A percentile compares a stretch with the other conserved stretches of the same genome.
Conservation (phyloP, 768 basidiomycete genomes). For the Rhodotorula taiwanensis region DNA sequence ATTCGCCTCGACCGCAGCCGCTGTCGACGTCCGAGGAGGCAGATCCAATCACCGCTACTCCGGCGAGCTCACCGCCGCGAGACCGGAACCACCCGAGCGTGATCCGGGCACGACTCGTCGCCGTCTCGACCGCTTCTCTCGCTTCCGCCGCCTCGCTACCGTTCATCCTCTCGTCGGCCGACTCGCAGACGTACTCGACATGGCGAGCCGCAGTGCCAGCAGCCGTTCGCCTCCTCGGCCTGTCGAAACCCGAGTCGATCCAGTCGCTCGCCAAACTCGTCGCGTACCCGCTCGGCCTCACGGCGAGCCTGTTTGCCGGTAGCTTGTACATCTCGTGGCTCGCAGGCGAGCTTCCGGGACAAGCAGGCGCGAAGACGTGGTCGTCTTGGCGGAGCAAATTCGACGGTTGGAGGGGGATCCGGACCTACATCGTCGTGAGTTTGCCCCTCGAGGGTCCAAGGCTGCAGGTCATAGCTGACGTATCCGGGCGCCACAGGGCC, state of each 20-base stretch:
- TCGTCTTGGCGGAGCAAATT: conserved; percentile 13
- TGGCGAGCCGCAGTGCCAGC: conserved; percentile 6
- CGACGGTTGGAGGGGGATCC: conserved; percentile 48
- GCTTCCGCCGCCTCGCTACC: conserved; percentile 24
- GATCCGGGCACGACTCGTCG: conserved; percentile 67
- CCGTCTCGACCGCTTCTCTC: conserved; percentile 50
- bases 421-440: conserved; percentile 55
- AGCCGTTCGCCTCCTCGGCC: conserved; percentile 18
- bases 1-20: conserved; percentile 40
- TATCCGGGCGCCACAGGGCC: conserved; percentile 53
- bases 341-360: conserved; percentile 41
- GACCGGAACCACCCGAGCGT: conserved; percentile 75
- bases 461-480: not conserved
- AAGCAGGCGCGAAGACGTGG: conserved; percentile 16
- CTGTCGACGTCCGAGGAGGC: too few relatives aligned
- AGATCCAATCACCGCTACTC: not conserved
- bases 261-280: conserved; percentile 19
- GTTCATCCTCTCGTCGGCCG: conserved; percentile 1
- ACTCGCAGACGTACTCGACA: conserved; percentile 7
- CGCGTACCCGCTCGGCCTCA: conserved; percentile 42
- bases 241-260: conserved; percentile 19
- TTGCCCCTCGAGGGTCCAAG: not conserved
- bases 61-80: conserved; percentile 49
- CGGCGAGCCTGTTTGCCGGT: conserved; percentile 45
- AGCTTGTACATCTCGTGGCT: conserved; percentile 43